phyloP scores from a whole-genome alignment of 345 rosid species.

The Cochlearia excelsa region DNA sequence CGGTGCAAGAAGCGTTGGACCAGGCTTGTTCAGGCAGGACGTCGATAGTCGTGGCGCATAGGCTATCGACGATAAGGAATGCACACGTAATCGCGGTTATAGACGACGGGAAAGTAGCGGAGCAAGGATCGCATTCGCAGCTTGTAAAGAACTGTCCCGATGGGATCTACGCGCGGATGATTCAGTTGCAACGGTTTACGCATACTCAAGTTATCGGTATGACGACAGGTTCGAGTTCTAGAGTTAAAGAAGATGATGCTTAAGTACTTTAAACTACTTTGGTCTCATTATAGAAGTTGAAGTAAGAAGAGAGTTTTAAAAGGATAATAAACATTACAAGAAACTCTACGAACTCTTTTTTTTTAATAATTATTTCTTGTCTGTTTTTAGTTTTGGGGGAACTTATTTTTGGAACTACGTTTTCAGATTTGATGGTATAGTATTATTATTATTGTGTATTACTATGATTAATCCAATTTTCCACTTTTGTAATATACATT shows the following conservation, averaged over 20 bases:
- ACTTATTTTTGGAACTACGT: slow-evolving; percentile 39
- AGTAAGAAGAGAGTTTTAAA: slow-evolving; percentile 21
- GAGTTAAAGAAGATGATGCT: slow-evolving; percentile 63
- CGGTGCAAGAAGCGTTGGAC: slow-evolving; percentile 91
- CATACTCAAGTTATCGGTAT: slow-evolving; percentile 82
- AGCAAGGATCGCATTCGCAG: slow-evolving; percentile 89
- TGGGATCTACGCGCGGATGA: slow-evolving; percentile 87
- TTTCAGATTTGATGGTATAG: slow-evolving; percentile 47
- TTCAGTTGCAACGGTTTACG: slow-evolving; percentile 90
- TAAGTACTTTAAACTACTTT: slow-evolving; percentile 24
- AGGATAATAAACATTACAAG: slow-evolving; percentile 24
- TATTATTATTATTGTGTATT: slow-evolving; percentile 35
- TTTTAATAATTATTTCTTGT: neutral
- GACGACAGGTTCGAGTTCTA: slow-evolving; percentile 76
- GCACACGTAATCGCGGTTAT: slow-evolving; percentile 86
- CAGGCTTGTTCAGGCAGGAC: slow-evolving; percentile 90
- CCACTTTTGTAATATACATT: slow-evolving; percentile 26
- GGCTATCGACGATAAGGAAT: slow-evolving; percentile 82
- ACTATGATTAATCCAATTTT: slow-evolving; percentile 39
- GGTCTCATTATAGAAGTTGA: slow-evolving; percentile 26
- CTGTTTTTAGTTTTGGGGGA: slow-evolving; percentile 28
- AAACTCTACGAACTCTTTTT: slow-evolving; percentile 29
- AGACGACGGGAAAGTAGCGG: slow-evolving; percentile 91
- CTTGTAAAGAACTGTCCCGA: slow-evolving; percentile 79
- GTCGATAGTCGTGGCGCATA: slow-evolving; percentile 83